phyloP scores from a whole-genome alignment of 495 filamentous ascomycete species.

The Podospora tetraspora region DNA sequence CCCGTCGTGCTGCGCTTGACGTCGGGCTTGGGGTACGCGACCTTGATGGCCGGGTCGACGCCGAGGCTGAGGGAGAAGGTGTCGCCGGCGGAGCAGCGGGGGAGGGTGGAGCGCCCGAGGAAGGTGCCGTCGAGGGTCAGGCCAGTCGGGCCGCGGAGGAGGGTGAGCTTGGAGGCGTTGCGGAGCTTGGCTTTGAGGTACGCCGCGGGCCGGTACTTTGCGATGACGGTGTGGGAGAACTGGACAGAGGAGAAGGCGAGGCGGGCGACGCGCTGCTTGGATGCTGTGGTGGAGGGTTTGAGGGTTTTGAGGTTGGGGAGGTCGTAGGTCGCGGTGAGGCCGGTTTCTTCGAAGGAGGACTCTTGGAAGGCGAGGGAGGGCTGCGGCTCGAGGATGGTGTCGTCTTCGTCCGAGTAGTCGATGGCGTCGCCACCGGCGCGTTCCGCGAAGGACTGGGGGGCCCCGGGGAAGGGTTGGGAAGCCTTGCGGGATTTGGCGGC shows the following conservation, averaged over 20 bases:
- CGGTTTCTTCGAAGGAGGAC: constrained; percentile 44
- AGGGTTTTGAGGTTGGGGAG: constrained; percentile 50
- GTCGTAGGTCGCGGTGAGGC: constrained; percentile 60
- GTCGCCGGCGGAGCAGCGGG: constrained; percentile 56
- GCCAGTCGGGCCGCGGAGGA: constrained; percentile 56
- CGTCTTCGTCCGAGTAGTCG: constrained; percentile 18
- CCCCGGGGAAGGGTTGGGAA: neutral
- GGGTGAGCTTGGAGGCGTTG: constrained; percentile 53
- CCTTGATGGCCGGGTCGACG: constrained; percentile 57
- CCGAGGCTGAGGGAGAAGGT: constrained; percentile 57
- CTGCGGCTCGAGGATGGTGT: constrained; percentile 27
- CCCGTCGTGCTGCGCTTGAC: constrained; percentile 50
- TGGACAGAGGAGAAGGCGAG: constrained; percentile 36
- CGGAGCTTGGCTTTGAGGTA: constrained; percentile 61
- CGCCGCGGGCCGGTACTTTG: constrained; percentile 60
- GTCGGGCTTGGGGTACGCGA: constrained; percentile 58
- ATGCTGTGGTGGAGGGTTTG: constrained; percentile 35
- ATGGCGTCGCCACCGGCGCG: constrained; percentile 3
- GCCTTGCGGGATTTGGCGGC: neutral
- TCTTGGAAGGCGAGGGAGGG: constrained; percentile 35
- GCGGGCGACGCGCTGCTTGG: constrained; percentile 46
- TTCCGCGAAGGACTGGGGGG: neutral
- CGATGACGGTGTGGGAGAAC: constrained; percentile 54
- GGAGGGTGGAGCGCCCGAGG: constrained; percentile 55
- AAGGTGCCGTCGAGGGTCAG: constrained; percentile 66